These are phyloP conservation scores for Logfia minima DNA, from an alignment of 129 eudicot genomes.

Conservation along the genomic window DNA sequence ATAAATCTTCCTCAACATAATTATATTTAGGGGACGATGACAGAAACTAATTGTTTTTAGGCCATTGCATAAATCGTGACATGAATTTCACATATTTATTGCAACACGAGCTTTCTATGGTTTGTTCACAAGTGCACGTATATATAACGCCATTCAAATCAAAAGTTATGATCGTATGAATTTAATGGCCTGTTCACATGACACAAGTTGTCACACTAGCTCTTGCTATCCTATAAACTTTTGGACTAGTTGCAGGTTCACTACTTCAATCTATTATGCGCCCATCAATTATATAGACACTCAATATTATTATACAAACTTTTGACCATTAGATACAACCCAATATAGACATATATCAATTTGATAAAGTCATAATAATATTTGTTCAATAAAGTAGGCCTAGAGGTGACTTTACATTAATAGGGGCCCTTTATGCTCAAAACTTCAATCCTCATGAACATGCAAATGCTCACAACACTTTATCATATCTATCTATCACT, in stretches of 20 bases:
- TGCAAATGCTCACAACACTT: slow-evolving; percentile 22
- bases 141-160: neutral
- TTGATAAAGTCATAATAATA: neutral
- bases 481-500: neutral
- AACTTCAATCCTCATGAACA: slow-evolving; percentile 31
- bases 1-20: too few species aligned
- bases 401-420: slow-evolving; percentile 37
- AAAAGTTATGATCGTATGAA: neutral
- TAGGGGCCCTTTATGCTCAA: slow-evolving; percentile 16
- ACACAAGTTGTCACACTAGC: neutral
- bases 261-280: neutral
- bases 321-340: neutral
- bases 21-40: too few species aligned
- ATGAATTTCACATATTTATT: neutral
- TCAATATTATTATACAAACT: neutral
- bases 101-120: neutral
- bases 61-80: neutral
- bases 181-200: neutral
- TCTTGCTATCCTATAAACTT: neutral
- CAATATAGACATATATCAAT: slow-evolving; percentile 1
- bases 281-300: neutral
- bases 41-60: too few species aligned
- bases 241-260: neutral
- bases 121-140: neutral
- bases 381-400: slow-evolving; percentile 23